phyloP scores from a whole-genome alignment of 768 basidiomycete genomes.

The Russula virescens region DNA sequence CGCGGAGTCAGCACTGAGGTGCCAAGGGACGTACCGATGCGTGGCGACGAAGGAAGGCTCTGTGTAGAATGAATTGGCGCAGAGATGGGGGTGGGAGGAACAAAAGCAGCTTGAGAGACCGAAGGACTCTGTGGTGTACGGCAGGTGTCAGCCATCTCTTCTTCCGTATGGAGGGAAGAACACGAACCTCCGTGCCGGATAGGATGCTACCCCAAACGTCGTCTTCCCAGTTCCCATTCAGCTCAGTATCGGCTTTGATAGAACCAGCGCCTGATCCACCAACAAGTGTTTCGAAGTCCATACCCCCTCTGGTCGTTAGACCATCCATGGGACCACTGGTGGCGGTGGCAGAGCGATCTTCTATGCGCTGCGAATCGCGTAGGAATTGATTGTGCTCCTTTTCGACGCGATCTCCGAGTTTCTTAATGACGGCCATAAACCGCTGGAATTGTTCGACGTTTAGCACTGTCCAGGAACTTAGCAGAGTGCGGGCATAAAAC shows the following conservation, averaged over 20 bases:
- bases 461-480: conserved; percentile 43
- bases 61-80: conserved; percentile 24
- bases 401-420: conserved; percentile 81
- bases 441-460: conserved; percentile 83
- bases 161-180: background rate
- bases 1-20: conserved; percentile 36
- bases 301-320: conserved; percentile 39
- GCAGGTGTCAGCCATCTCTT: background rate
- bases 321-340: conserved; percentile 32
- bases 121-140: conserved; percentile 28
- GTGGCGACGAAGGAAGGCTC: conserved; percentile 28
- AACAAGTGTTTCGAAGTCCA: conserved; percentile 87
- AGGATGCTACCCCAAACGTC: conserved; percentile 84
- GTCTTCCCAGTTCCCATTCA: conserved; percentile 62
- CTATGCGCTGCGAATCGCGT: conserved; percentile 85
- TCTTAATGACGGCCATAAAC: conserved; percentile 83
- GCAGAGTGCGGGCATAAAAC: conserved; percentile 8
- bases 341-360: conserved; percentile 60
- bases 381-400: conserved; percentile 89
- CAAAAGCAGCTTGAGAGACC: conserved; percentile 25
- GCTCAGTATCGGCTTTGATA: conserved; percentile 42
- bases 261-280: conserved; percentile 46
- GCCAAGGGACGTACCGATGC: conserved; percentile 31
- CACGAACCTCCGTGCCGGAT: conserved; percentile 31
- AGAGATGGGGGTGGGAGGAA: conserved; percentile 21